Evolutionary conservation across 1,284 basidiomycete genomes (phyloP).

Genomic region (Xerocomus minutiporus): DNA sequence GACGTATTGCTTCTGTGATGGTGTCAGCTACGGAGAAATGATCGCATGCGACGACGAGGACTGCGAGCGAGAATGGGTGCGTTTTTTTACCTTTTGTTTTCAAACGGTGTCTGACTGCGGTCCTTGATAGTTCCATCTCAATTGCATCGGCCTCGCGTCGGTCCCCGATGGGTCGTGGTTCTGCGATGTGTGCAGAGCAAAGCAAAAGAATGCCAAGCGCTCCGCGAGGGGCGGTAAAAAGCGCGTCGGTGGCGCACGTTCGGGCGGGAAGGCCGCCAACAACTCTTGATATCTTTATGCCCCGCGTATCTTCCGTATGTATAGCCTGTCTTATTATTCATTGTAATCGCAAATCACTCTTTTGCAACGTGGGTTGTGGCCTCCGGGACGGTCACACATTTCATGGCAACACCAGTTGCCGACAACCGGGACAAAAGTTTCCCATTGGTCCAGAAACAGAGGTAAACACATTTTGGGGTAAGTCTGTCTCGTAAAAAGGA

Average conservation of each 20-base stretch:
- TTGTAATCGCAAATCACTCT: constrained; percentile 17
- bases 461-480: neutral
- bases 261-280: constrained; percentile 29
- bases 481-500: neutral
- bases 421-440: neutral
- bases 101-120: constrained; percentile 9
- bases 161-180: constrained; percentile 80
- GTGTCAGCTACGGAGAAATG: constrained; percentile 92
- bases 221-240: constrained; percentile 33
- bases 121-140: constrained; percentile 71
- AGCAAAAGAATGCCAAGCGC: constrained; percentile 39
- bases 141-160: constrained; percentile 69
- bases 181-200: constrained; percentile 64
- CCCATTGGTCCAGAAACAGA: neutral
- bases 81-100: constrained; percentile 27
- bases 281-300: constrained; percentile 25
- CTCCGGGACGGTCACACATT: too few relatives aligned
- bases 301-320: constrained; percentile 9
- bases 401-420: too few relatives aligned
- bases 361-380: neutral
- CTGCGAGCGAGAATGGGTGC: constrained; percentile 92
- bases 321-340: constrained; percentile 23
- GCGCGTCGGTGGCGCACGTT: constrained; percentile 33
- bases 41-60: constrained; percentile 91
- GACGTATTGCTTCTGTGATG: constrained; percentile 86